A percentile compares a stretch with the other conserved stretches of the same genome.
phyloP scores from a whole-genome alignment of 2,329 filamentous ascomycete species.

The Seiridium unicorne region DNA sequence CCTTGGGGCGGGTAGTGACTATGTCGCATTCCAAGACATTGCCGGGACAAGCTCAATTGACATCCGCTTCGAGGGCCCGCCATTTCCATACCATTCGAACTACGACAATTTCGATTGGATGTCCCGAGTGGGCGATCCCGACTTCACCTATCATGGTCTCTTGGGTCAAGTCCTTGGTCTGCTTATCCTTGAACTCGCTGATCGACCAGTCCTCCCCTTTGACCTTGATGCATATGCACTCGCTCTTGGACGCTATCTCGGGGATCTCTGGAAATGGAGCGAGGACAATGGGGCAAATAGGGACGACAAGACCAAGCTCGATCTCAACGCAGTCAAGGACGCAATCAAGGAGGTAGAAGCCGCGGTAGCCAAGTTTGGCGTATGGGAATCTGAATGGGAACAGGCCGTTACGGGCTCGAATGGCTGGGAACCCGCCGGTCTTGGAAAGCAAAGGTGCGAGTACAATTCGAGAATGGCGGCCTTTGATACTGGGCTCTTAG shows the following conservation, averaged over 20 bases:
- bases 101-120: conserved; percentile 93
- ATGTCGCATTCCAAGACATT: conserved; percentile 86
- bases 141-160: conserved; percentile 75
- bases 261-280: conserved; percentile 65
- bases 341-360: conserved; percentile 61
- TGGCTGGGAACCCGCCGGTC: conserved; percentile 71
- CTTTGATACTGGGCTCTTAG: conserved; percentile 83
- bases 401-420: conserved; percentile 66
- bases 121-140: conserved; percentile 74
- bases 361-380: conserved; percentile 64
- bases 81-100: conserved; percentile 75
- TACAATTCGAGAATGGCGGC: conserved; percentile 77
- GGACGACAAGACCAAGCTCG: conserved; percentile 35
- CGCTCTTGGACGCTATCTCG: conserved; percentile 62
- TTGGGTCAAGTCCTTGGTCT: conserved; percentile 79
- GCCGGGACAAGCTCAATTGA: conserved; percentile 87
- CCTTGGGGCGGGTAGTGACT: conserved; percentile 76
- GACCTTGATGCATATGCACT: conserved; percentile 73
- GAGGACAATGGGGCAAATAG: conserved; percentile 48
- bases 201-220: conserved; percentile 79
- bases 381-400: conserved; percentile 79
- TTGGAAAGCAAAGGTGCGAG: conserved; percentile 65
- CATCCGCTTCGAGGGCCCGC: conserved; percentile 69
- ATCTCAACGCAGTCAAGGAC: conserved; percentile 58
- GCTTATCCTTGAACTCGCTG: conserved; percentile 80